Evolutionary conservation across 2,329 filamentous ascomycete species (phyloP), one percentile per base, ranked within the genome.

Genomic region (Gaeumannomyces sp.): DNA sequence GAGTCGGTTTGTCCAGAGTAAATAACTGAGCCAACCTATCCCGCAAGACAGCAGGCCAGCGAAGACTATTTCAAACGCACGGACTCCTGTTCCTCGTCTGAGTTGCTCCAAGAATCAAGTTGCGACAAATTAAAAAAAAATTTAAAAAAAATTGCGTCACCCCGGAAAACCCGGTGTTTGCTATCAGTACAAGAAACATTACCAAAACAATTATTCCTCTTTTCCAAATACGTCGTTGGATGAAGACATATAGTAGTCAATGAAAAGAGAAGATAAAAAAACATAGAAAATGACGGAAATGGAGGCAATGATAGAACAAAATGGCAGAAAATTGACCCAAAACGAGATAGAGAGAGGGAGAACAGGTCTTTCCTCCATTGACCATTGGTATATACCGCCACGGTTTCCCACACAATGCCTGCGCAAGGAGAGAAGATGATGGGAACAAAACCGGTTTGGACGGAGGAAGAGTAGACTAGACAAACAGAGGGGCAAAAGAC

Each of bases 201-300:
- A 50, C 38, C 38, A 50, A 50, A 22, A 50, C 19, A 2, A 50
- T 50, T 50, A 50, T 50, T 50, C 19, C 19, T 7, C 38, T 50
- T 35, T 19, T 19, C 38, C 38, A 22, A 22, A 50, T 22, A 50
- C 38, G 6, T 22, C 38, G 33, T 35, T 50, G 38, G 16, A 6
- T 5, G 8, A 50, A 50, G 16, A 50, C 38, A 50, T 50, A 22
- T 35, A 22, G 38, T 45, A 22, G 38, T 7, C 4, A 50, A 50
- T 16, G 38, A 61, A 57, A 70, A 69, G 33, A 64, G 63, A 22
- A 66, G 67, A 45, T 69, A 66, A 29, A 69, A 65, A 58, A 65
- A 62, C n/a, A 33, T 50, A 66, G n/a, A 62, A 63, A n/a, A 60
- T 35, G 14, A 2, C 25, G n/a, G 28, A 58, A 58, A 58, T 57